Evolutionary conservation across 768 basidiomycete species (phyloP).

Genomic region (Neoboletus magnificus): DNA sequence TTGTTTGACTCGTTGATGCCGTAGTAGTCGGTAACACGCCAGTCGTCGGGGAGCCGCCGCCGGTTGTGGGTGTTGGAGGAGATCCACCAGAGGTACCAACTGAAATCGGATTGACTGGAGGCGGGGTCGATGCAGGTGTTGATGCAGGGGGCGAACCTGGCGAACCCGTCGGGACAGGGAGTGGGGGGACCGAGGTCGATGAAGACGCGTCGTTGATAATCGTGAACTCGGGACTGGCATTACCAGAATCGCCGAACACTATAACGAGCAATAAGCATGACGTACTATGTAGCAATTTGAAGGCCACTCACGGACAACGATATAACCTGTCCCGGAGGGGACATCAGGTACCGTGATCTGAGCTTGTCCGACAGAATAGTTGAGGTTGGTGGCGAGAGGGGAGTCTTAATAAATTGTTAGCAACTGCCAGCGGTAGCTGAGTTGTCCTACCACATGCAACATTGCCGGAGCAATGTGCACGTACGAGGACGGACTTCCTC

Average conservation of each 20-base stretch:
- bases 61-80: background rate
- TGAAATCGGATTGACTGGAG: background rate
- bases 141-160: slow-evolving; percentile 1
- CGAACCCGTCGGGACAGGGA: slow-evolving; percentile 1
- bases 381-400: slow-evolving; percentile 35
- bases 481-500: background rate
- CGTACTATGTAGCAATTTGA: too few species aligned
- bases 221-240: slow-evolving; percentile 39
- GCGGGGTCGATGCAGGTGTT: background rate
- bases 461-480: background rate
- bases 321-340: slow-evolving; percentile 30
- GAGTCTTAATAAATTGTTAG: slow-evolving; percentile 24
- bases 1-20: background rate
- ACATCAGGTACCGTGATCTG: slow-evolving; percentile 37
- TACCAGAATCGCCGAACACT: slow-evolving; percentile 43
- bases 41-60: background rate
- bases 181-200: slow-evolving; percentile 15
- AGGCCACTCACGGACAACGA: slow-evolving; percentile 35
- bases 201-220: slow-evolving; percentile 58
- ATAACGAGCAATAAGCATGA: background rate
- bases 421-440: background rate
- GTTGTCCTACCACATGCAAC: background rate
- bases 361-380: slow-evolving; percentile 30
- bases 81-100: background rate
- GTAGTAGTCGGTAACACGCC: background rate